phyloP scores from a whole-genome alignment of 768 basidiomycete species.

The Mrakia hoshinonis region DNA sequence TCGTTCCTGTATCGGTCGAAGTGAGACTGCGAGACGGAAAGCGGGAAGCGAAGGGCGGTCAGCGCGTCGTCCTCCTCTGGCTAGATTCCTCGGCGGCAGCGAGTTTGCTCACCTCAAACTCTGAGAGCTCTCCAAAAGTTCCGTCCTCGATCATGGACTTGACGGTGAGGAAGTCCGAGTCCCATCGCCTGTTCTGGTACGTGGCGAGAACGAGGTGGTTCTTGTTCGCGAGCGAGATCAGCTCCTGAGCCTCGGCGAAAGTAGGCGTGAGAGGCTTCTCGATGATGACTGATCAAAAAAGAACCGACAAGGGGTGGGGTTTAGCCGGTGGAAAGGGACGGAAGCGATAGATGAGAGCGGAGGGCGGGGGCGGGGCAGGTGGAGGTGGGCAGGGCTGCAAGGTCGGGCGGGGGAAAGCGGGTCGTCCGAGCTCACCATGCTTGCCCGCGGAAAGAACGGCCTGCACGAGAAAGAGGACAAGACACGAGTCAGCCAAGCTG shows the following conservation, averaged over 20 bases:
- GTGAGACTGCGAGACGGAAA: slow-evolving; percentile 42
- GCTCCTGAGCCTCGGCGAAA: slow-evolving; percentile 52
- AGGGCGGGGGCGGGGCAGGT: background rate
- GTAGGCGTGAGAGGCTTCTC: slow-evolving; percentile 70
- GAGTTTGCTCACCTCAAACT: slow-evolving; percentile 49
- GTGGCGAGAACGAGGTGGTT: slow-evolving; percentile 54
- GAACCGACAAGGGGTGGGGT: background rate
- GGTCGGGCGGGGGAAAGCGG: background rate
- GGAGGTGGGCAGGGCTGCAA: too few relatives aligned
- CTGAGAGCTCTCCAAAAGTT: slow-evolving; percentile 52
- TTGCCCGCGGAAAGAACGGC: slow-evolving; percentile 60
- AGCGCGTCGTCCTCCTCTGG: background rate
- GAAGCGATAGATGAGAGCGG: background rate
- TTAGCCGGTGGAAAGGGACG: slow-evolving; percentile 19
- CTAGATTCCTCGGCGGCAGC: background rate
- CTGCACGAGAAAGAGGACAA: background rate
- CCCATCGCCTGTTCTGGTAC: slow-evolving; percentile 32
- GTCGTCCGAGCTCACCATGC: slow-evolving; percentile 48
- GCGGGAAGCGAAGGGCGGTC: background rate
- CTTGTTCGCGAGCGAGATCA: slow-evolving; percentile 52
- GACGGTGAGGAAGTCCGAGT: slow-evolving; percentile 59
- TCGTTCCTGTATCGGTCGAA: slow-evolving; percentile 64
- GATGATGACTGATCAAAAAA: slow-evolving; percentile 50
- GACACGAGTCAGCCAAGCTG: background rate
- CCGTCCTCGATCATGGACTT: slow-evolving; percentile 49